Evolutionary conservation across 768 basidiomycete species (phyloP), one percentile per base, ranked within the genome.

Genomic region (Lactarius hatsudake): DNA sequence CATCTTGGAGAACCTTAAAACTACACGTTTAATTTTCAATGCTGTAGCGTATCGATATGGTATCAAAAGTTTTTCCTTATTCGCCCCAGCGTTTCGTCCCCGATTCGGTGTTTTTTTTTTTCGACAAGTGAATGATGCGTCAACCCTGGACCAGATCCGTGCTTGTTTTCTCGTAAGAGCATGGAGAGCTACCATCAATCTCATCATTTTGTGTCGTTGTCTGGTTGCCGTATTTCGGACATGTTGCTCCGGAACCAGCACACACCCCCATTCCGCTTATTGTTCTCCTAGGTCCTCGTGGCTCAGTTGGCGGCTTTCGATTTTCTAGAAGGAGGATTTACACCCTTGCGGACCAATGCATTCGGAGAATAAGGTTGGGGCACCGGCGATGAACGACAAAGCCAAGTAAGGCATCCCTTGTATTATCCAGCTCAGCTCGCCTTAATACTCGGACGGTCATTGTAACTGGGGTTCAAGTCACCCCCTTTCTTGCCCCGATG

Each of bases 321-420:
- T 51, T 28, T 54, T 55, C 38, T 53, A 5, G 30, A 61, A 43
- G 59, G 30, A 45, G 8, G n/a, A 10, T n/a, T 20, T 20, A 17
- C 28, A 43, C n/a, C 12, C n/a, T 45, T 40, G 10, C 9, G 48
- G 8, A 59, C 20, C 28, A 55, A 32, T 54, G 26, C 30, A 10
- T n/a, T 30, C 36, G 60, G 34, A 62, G 38, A 61, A 63, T 36
- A 59, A 23, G 48, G 32, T 42, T 48, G 34, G 42, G 30, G 71
- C 75, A 56, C 28, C 18, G 23, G 62, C 53, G 10, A 53, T 28
- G 40, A 62, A 58, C 26, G 40, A 61, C 20, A 20, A 20, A 7
- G 67, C 70, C 68, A 42, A 61, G 61, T 65, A 63, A 65, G 70
- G 70, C 23, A 69, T 63, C 54, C 64, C 68, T 71, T 71, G 68